phyloP scores from a whole-genome alignment of 495 filamentous ascomycete genomes.

The Bathelium albidoporum region DNA sequence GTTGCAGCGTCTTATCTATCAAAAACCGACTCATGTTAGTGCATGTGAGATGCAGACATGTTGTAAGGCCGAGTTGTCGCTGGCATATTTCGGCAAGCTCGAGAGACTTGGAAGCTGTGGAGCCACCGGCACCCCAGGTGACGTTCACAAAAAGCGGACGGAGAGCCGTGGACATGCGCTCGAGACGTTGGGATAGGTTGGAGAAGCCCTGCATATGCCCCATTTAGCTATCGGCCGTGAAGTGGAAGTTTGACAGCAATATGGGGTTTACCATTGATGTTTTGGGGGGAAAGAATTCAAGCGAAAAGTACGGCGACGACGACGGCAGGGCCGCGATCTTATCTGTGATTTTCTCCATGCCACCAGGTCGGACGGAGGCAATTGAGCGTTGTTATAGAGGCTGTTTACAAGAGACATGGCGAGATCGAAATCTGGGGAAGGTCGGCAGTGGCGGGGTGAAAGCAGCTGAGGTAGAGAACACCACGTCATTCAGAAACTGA shows the following conservation, averaged over 20 bases:
- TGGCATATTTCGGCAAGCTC: slow-evolving; percentile 95
- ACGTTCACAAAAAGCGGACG: slow-evolving; percentile 92
- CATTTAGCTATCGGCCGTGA: slow-evolving; percentile 13
- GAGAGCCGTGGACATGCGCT: slow-evolving; percentile 86
- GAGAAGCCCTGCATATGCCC: slow-evolving; percentile 55
- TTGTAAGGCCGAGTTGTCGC: slow-evolving; percentile 79
- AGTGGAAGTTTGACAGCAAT: slow-evolving; percentile 7
- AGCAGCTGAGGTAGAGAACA: not conserved
- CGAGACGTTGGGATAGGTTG: slow-evolving; percentile 83
- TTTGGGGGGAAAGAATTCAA: slow-evolving; percentile 98
- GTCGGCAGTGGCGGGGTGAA: not conserved
- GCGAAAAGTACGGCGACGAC: slow-evolving; percentile 77
- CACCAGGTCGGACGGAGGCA: not conserved
- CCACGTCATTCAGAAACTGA: not conserved
- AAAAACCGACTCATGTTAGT: slow-evolving; percentile 88
- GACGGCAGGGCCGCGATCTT: slow-evolving; percentile 87
- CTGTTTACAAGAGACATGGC: not conserved
- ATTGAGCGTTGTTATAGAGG: not conserved
- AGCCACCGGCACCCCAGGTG: slow-evolving; percentile 95
- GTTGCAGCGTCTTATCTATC: slow-evolving; percentile 80
- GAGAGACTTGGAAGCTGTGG: slow-evolving; percentile 77
- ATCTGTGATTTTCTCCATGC: slow-evolving; percentile 91
- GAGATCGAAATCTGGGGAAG: not conserved
- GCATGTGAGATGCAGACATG: slow-evolving; percentile 91
- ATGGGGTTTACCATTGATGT: slow-evolving; percentile 63